These are phyloP conservation scores for Stemphylium beticola DNA, from an alignment of 2,329 filamentous ascomycete species.

Conservation along the genomic window DNA sequence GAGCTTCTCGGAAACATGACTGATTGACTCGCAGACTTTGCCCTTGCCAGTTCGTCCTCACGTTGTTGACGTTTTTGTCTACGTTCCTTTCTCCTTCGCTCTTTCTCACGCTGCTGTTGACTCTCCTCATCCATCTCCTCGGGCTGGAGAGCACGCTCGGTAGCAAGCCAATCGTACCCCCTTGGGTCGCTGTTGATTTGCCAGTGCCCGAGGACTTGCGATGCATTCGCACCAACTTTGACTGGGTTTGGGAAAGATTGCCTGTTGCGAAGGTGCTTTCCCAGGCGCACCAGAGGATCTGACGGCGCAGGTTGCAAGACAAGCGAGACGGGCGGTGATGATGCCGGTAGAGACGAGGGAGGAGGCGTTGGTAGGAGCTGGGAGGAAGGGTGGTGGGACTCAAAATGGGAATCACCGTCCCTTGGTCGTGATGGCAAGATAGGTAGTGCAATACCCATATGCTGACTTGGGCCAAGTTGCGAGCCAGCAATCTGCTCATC, in stretches of 20 bases:
- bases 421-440: conserved; percentile 26
- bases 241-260: conserved; percentile 24
- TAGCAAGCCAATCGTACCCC: conserved; percentile 51
- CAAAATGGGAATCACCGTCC: not conserved
- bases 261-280: conserved; percentile 45
- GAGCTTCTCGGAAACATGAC: conserved; percentile 30
- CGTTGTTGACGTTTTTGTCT: conserved; percentile 50
- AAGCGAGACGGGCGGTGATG: conserved; percentile 13
- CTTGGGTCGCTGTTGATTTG: conserved; percentile 44
- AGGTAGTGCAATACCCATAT: conserved; percentile 24
- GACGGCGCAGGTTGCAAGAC: not conserved
- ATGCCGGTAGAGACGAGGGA: conserved; percentile 5
- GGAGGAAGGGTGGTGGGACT: conserved; percentile 2
- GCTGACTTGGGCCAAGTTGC: conserved; percentile 15
- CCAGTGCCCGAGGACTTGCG: conserved; percentile 53
- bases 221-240: conserved; percentile 41
- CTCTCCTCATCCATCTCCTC: conserved; percentile 43
- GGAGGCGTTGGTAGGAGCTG: conserved; percentile 23
- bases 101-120: conserved; percentile 46
- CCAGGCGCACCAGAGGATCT: conserved; percentile 42
- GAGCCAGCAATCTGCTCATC: conserved; percentile 2
- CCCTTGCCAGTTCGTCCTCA: conserved; percentile 41
- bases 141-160: conserved; percentile 35
- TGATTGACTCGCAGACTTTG: conserved; percentile 30
- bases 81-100: conserved; percentile 49